phyloP scores from a whole-genome alignment of 2,329 filamentous ascomycete species.

The Hypoxylon sp. region DNA sequence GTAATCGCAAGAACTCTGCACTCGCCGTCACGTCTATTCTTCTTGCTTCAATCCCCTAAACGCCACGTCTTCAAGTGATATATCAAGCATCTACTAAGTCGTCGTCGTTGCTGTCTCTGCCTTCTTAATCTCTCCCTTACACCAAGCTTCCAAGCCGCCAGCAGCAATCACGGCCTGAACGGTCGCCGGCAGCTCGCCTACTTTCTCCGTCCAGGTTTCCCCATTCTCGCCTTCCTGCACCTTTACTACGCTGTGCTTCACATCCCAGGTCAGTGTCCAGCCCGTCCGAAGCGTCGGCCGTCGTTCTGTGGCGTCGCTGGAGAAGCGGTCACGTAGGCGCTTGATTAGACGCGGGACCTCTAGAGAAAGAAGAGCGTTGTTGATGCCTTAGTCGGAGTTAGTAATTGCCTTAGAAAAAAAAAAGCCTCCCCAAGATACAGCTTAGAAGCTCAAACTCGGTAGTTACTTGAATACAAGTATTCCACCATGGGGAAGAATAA shows the following conservation, averaged over 20 bases:
- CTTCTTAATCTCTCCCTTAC: slow-evolving; percentile 63
- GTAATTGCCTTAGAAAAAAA: not conserved
- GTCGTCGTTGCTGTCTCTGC: not conserved
- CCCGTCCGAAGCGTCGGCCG: slow-evolving; percentile 79
- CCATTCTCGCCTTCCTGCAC: slow-evolving; percentile 78
- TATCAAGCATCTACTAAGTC: not conserved
- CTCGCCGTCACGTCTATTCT: no score
- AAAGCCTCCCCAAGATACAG: not conserved
- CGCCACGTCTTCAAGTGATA: no score
- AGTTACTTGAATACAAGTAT: not conserved
- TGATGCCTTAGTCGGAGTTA: slow-evolving; percentile 3
- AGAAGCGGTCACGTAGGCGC: not conserved
- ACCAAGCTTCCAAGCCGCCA: slow-evolving; percentile 87
- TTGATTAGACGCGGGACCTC: slow-evolving; percentile 62
- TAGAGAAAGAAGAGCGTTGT: slow-evolving; percentile 76
- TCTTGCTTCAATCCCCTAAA: no score
- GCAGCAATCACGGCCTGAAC: slow-evolving; percentile 83
- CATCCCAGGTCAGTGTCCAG: slow-evolving; percentile 88
- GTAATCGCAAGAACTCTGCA: no score
- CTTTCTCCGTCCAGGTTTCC: slow-evolving; percentile 81
- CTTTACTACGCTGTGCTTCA: slow-evolving; percentile 77
- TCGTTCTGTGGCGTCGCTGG: not conserved
- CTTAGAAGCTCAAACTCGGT: not conserved
- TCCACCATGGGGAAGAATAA: not conserved
- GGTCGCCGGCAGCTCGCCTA: slow-evolving; percentile 86